Base-by-base conservation (phyloP, 1,284 basidiomycete species). In the Sanguinoderma infundibulare region DNA sequence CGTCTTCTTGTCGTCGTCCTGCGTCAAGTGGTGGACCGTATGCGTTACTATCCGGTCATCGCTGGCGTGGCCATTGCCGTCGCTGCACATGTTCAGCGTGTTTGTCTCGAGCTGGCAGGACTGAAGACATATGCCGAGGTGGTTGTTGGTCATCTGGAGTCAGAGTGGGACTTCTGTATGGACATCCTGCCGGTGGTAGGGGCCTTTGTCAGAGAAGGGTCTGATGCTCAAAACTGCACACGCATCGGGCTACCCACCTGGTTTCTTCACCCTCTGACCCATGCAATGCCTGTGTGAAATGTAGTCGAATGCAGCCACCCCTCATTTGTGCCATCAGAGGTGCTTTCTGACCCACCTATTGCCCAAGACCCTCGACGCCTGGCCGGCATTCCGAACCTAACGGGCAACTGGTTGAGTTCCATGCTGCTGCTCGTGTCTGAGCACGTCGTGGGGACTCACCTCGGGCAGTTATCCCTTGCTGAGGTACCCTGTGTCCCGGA, bases 51-150 rank as follows among this genome's bases (percentile, higher is more conserved):
- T 2, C 51, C 57, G 0, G 20, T 42, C 1, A 24, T 28, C 0
- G 1, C 51, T 3, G 32, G 2, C 5, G 10, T n/a, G 1, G 9
- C 59, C 2, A 55, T 60, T 26, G 46, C 46, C 7, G 38, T 55
- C 10, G 59, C 53, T 2, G 59, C 59, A 6, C 59, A 60, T 24
- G 35, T 60, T 9, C 59, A 60, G 34, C 38, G 53, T 5, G 5
- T 52, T 3, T 24, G 15, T 9, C 32, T 60, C 2, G 53, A 60
- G 47, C 28, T 60, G 5, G 24, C 12, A 10, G 53, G 59, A 8
- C 20, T 60, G n/a, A 49, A 35, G 17, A 60, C 38, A 0, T 55
- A 51, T 39, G 5, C 36, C 15, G 14, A 34, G 0, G 22, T 55
- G 14, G 49, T 60, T 0, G 36, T 44, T 0, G 38, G 46, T 1